Evolutionary conservation across 768 basidiomycete species (phyloP), one percentile per base, ranked within the genome.

Genomic region (Royoungia palumana): DNA sequence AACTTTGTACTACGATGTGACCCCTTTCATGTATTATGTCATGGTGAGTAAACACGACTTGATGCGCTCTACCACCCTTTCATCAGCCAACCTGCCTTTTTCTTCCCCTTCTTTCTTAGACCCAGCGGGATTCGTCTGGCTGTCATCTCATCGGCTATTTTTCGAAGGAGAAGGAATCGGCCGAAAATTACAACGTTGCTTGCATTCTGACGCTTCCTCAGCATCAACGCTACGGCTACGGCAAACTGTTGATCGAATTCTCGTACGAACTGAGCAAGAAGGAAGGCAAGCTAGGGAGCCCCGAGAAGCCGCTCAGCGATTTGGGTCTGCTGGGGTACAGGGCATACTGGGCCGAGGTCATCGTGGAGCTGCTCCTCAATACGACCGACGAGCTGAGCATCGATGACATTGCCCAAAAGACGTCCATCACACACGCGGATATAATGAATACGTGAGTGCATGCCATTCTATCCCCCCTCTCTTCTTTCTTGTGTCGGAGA

Each of bases 1-100:
- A 76, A 98, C 95, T 14, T 75, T 99, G 55, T 98, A 99, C 73
- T 99, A 97, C 73, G 96, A 99, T 73, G 95, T 98, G 59, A 98
- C 97, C 50, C 96, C 96, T 3, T 99, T 99, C 76, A 82, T 99
- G 80, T 99, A 94, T 78, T 99, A 99, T 78, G 89, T 94, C 69
- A 94, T 99, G 94, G 93, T 89, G 58, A 59, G 79, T 63, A 22
- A 30, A 51, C 47, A 46, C 36, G 41, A 21, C 46, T 40, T 43
- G 49, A 49, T 17, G 32, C 38, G 50, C 39, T 48, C 57, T 53
- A 60, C 24, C 44, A 22, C 52, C 42, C 49, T 39, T 30, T 28
- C 45, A 49, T 50, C 47, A 19, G 42, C 50, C 44, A 52, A 32
- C 32, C 6, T 32, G 32, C 32, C 50, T 34, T 49, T 50, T 20